Evolutionary conservation across 2,329 filamentous ascomycete genomes (phyloP), one percentile per base, ranked within the genome.

Genomic region (Fusarium beomiforme): DNA sequence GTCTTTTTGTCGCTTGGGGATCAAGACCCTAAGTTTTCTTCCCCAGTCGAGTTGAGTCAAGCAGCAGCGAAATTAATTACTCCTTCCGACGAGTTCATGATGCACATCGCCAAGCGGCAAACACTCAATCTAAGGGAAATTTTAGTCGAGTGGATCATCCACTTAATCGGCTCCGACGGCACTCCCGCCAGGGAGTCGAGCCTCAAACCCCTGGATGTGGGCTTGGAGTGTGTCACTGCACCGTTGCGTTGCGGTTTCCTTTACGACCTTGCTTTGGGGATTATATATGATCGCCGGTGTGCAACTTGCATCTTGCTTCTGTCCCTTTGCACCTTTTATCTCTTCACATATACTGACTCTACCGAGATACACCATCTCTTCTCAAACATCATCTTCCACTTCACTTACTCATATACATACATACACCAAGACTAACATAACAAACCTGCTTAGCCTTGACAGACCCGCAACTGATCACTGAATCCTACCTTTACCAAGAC

Each of bases 61-160:
- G 60, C 16, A 57, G 53, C 59, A 29, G 29, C 17, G 34, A 46
- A 43, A 70, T 62, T 58, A 55, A 50, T 36, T 62, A 49, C 55
- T 16, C 23, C 56, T 49, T 59, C 49, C 66, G 65, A 55, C 64
- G 56, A 70, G 68, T 70, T 70, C 70, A 73, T 75, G 66, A 75
- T 78, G 71, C 70, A 75, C 63, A 75, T 78, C 70, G 77, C 77
- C 78, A 78, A 79, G 78, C 75, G 77, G 78, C 76, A 76, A 76
- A 76, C 65, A 75, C 69, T 75, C 73, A 75, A 76, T 75, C 73
- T 71, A 59, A 73, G 64, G 74, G 71, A 73, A 77, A 76, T 72
- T 75, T 70, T 73, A 76, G 75, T 76, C 68, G 67, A 74, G 76
- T 75, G 76, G 76, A 73, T 67, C 73, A 64, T 72, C 73, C 65